These are phyloP conservation scores for Durotheca rogersii DNA, from an alignment of 495 filamentous ascomycete species.

Conservation along the genomic window DNA sequence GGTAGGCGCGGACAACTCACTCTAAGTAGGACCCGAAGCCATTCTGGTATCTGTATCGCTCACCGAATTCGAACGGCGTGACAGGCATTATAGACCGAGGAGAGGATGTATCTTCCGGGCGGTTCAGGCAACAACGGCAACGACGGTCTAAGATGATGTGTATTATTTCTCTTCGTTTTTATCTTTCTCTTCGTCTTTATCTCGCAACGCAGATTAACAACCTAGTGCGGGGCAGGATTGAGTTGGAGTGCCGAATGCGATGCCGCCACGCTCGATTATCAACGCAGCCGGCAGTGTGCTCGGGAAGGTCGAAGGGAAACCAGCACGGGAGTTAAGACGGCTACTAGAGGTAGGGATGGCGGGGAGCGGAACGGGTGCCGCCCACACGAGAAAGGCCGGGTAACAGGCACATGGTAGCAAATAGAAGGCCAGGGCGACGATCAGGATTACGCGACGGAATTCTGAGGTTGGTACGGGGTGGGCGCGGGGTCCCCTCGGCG, in stretches of 20 bases:
- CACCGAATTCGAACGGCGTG: slow-evolving; percentile 54
- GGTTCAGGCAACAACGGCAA: too few relatives aligned
- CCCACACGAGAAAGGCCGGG: not conserved
- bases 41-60: slow-evolving; percentile 66
- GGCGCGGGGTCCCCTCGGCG: too few relatives aligned
- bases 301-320: not conserved
- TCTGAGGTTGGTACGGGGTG: not conserved
- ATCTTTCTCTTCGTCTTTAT: too few relatives aligned
- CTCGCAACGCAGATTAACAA: too few relatives aligned
- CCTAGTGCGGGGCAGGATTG: not conserved
- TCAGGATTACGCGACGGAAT: too few relatives aligned
- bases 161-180: too few relatives aligned
- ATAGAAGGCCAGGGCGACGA: not conserved
- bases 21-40: slow-evolving; percentile 67
- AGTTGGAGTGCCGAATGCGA: not conserved
- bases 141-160: too few relatives aligned
- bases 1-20: slow-evolving; percentile 37
- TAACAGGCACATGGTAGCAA: not conserved
- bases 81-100: slow-evolving; percentile 56
- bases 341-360: not conserved
- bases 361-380: not conserved
- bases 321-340: not conserved
- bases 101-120: too few relatives aligned
- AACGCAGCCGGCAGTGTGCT: not conserved
- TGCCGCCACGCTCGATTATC: not conserved